Percentiles rank a stretch among this genome's conserved stretches.
phyloP scores from a whole-genome alignment of 345 rosid genomes.

The Arabidopsis thaliana region DNA sequence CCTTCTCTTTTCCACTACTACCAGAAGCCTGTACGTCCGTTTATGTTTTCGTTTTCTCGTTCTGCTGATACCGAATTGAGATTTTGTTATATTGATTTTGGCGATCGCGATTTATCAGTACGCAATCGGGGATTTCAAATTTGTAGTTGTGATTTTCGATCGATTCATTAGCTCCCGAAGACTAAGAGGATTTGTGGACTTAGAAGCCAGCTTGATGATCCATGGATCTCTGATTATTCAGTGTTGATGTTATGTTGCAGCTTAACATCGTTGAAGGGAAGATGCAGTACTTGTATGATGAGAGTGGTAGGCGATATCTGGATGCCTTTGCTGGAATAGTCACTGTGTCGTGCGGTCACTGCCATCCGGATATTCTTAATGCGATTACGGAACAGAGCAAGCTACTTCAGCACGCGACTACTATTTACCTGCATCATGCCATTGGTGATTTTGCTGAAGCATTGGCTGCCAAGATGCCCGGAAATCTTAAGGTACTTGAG shows the following conservation, averaged over 20 bases:
- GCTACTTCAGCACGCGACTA: constrained; percentile 90
- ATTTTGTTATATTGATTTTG: neutral
- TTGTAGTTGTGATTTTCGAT: neutral
- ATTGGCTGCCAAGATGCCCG: constrained; percentile 88
- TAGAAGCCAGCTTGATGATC: neutral
- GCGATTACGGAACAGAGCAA: constrained; percentile 80
- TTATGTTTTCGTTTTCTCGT: neutral
- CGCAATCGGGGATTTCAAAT: neutral
- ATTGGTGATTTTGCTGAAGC: constrained; percentile 92
- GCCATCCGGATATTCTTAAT: constrained; percentile 80
- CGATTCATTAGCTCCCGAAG: constrained; percentile 1
- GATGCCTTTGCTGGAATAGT: constrained; percentile 96
- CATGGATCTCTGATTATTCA: neutral
- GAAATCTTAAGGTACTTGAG: constrained; percentile 72
- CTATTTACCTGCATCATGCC: constrained; percentile 85
- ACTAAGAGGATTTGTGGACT: neutral
- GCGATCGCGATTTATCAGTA: neutral
- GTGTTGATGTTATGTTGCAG: constrained; percentile 43
- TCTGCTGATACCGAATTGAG: neutral
- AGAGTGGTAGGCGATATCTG: constrained; percentile 72
- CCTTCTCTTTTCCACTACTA: constrained; percentile 90
- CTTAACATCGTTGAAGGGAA: constrained; percentile 95
- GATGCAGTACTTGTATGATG: constrained; percentile 96
- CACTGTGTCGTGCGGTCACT: constrained; percentile 92
- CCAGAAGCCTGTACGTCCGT: constrained; percentile 74